Base-by-base conservation (phyloP, 2,329 filamentous ascomycete genomes). In the Penicillium sp. region DNA sequence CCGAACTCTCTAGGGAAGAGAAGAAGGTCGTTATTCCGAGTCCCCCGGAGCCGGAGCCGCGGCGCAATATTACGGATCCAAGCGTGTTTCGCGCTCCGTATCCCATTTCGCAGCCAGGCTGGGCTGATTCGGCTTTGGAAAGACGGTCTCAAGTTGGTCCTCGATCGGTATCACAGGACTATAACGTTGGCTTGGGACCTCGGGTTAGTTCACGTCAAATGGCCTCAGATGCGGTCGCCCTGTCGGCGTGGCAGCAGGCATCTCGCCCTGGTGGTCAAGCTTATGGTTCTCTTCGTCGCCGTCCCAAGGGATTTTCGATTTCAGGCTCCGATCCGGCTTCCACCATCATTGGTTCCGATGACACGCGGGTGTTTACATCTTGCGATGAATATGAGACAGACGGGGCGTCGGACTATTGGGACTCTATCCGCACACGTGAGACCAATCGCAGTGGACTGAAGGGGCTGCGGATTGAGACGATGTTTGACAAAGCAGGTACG, bases 331-430 rank as follows among this genome's bases (percentile, higher is more conserved):
- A 87, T 68, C 81, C 82, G 54, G 78, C 82, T 31, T 86, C 84
- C 33, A 85, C 83, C 52, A 75, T 84, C 42, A 78, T 84, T 52
- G 84, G 83, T 19, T 87, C 85, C 29, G 85, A 88, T 66, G 85
- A 87, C 64, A 81, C 81, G 61, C 80, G 82, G 55, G 77, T 81
- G 31, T 78, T 84, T 61, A 81, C 80, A 41, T 85, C 82, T 23
- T 78, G 80, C 31, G 84, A 86, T 60, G 85, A 86, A 62, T 83
- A 86, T 64, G 86, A 86, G 60, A 81, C 81, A 48, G 85, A 87
- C 64, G 78, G 83, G 61, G 80, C 83, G 64, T 86, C 83, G 63
- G 85, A 87, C 61, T 85, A 82, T 25, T 87, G 83, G 73, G 85
- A 87, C 71, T 87, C 85, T 49, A 75, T 86, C 57, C 83, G 83